These are phyloP conservation scores for Knufia petricola DNA, from an alignment of 2,329 filamentous ascomycete species.

Conservation along the genomic window DNA sequence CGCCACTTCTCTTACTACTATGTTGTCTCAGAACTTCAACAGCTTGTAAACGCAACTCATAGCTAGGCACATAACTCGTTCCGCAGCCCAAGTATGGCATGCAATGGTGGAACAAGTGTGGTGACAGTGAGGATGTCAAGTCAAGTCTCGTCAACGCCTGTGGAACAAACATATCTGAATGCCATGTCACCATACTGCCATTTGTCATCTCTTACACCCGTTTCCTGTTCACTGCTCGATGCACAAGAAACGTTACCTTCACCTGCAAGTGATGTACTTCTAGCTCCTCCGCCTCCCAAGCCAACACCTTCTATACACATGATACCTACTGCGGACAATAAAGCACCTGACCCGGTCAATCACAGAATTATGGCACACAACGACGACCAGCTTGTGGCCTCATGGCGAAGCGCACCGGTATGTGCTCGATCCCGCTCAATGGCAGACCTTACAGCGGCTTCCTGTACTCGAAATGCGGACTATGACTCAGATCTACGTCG, in stretches of 20 bases:
- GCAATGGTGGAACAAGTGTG: not conserved
- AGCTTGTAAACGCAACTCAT: not conserved
- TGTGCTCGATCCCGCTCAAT: not conserved
- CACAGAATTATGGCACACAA: not conserved
- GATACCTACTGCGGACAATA: not conserved
- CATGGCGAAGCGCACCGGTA: not conserved
- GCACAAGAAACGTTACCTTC: not conserved
- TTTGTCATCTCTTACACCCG: conserved; percentile 4
- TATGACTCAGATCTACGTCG: not conserved
- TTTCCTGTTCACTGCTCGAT: not conserved
- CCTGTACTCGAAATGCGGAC: not conserved
- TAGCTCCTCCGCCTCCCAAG: not conserved
- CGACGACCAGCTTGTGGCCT: not conserved
- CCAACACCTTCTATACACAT: not conserved
- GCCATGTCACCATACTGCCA: not conserved
- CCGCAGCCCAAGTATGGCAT: not conserved
- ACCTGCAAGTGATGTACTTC: not conserved
- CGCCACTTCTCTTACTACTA: too few species aligned
- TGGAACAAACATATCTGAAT: conserved; percentile 1
- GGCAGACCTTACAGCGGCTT: not conserved
- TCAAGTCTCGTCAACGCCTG: not conserved
- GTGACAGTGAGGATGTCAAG: not conserved
- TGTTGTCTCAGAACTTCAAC: not conserved
- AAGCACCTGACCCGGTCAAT: not conserved
- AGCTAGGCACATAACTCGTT: not conserved